phyloP scores from a whole-genome alignment of 1,284 basidiomycete species.

The Sphaerobolus stellatus region DNA sequence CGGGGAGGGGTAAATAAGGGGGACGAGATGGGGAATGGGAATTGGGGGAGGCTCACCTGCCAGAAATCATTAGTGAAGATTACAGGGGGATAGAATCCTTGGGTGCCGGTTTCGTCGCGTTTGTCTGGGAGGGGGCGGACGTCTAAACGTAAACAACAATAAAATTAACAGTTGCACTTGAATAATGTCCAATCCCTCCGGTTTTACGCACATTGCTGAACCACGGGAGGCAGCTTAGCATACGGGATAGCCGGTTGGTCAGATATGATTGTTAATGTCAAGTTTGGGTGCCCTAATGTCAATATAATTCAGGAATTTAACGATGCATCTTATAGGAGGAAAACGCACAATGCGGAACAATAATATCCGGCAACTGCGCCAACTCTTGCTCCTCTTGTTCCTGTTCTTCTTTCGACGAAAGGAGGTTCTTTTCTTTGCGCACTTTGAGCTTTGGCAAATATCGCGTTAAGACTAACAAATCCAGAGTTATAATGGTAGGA shows the following conservation, averaged over 20 bases:
- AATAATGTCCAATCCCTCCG: slow-evolving; percentile 6
- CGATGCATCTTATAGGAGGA: neutral
- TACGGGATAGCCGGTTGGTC: slow-evolving; percentile 60
- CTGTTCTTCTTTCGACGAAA: slow-evolving; percentile 44
- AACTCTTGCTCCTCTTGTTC: slow-evolving; percentile 47
- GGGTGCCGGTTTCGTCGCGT: slow-evolving; percentile 60
- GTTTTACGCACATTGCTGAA: slow-evolving; percentile 57
- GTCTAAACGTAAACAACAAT: slow-evolving; percentile 41
- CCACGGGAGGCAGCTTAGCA: slow-evolving; percentile 59
- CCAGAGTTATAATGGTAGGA: slow-evolving; percentile 9
- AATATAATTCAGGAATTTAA: neutral
- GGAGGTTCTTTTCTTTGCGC: slow-evolving; percentile 82
- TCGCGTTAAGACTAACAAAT: slow-evolving; percentile 72
- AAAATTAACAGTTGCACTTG: too few species aligned
- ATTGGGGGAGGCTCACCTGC: slow-evolving; percentile 55
- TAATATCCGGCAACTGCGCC: slow-evolving; percentile 22
- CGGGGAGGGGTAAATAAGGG: neutral
- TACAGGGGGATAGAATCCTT: slow-evolving; percentile 80
- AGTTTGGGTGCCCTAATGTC: slow-evolving; percentile 50
- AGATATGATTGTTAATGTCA: slow-evolving; percentile 87
- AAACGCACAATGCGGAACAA: slow-evolving; percentile 5
- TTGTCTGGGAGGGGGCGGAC: slow-evolving; percentile 55
- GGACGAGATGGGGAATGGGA: neutral
- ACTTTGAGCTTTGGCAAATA: slow-evolving; percentile 73
- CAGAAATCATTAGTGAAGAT: slow-evolving; percentile 96